Base-by-base conservation (phyloP, 441 rosid species). In the Syzygium malaccense region DNA sequence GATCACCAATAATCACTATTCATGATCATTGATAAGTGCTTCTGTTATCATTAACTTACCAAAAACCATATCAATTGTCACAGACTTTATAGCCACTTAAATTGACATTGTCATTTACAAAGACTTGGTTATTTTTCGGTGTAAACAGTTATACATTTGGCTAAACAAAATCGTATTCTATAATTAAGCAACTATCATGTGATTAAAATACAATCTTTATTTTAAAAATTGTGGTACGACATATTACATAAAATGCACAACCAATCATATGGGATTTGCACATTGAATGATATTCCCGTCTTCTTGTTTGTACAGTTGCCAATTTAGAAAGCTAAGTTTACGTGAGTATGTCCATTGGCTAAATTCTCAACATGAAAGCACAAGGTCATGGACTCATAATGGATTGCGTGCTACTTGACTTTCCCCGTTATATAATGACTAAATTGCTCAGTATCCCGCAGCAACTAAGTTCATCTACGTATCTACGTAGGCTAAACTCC, bases 381-480 rank as follows among this genome's bases (percentile, higher is more conserved):
- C 32, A 5, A 0, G 6, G 32, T 13, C 66, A 28, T 28, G 0
- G 7, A 28, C 32, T 57, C n/a, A 25, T 0, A 12, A 25, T 57
- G n/a, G 1, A 25, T 25, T 0, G 62, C 14, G 0, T 57, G n/a
- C 14, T 25, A 25, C 0, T 57, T 25, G 0, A 4, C n/a, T 57
- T 25, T 0, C 2, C 4, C 3, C 10, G 0, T 25, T 57, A 10
- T 58, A n/a, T 57, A 0, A 57, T 57, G 62, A 25, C n/a, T 57
- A 4, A 25, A 57, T 8, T 57, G n/a, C 0, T 57, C 0, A 57
- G 3, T 8, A 57, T 57, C 1, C 0, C 0, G 0, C n/a, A 57
- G 18, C 0, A 25, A 0, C 25, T 10, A 9, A 23, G 62, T 37
- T 37, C 41, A 37, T 37, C 5, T 0, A 8, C 3, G 0, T 23